A percentile compares a stretch with the other conserved stretches of the same genome.
Evolutionary conservation across 805 yeast species (phyloP).

Genomic region (Metschnikowia corniflorae): DNA sequence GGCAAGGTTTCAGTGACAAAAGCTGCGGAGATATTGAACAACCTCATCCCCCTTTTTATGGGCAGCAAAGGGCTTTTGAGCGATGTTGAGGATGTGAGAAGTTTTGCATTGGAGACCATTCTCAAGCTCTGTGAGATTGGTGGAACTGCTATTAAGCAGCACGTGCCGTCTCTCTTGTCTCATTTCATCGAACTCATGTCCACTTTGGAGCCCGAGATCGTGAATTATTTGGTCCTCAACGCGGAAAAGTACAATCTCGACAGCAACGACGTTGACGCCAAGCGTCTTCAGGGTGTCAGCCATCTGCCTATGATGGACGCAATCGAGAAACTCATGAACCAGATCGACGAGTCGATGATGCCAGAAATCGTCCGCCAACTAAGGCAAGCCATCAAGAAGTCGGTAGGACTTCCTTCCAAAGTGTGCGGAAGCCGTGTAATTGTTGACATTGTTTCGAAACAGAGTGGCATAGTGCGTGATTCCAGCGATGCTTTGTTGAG

Average conservation of each 20-base stretch:
- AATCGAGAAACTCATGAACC: slow-evolving; percentile 63
- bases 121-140: slow-evolving; percentile 64
- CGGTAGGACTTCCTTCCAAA: slow-evolving; percentile 90
- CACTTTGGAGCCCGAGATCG: slow-evolving; percentile 84
- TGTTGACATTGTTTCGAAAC: slow-evolving; percentile 59
- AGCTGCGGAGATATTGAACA: slow-evolving; percentile 47
- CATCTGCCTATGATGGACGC: slow-evolving; percentile 88
- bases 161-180: slow-evolving; percentile 63
- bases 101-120: slow-evolving; percentile 73
- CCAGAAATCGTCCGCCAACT: slow-evolving; percentile 48
- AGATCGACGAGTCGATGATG: slow-evolving; percentile 48
- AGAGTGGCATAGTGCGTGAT: slow-evolving; percentile 41
- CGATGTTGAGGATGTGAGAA: slow-evolving; percentile 80
- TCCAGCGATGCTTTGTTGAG: slow-evolving; percentile 63
- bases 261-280: slow-evolving; percentile 69
- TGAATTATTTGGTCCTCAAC: slow-evolving; percentile 80
- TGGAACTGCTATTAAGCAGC: slow-evolving; percentile 58
- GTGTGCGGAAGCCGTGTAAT: slow-evolving; percentile 77
- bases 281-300: slow-evolving; percentile 68
- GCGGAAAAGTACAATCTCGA: slow-evolving; percentile 83
- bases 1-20: slow-evolving; percentile 35
- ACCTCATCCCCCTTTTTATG: slow-evolving; percentile 71
- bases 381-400: slow-evolving; percentile 53
- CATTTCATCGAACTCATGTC: slow-evolving; percentile 74
- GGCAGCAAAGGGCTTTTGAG: slow-evolving; percentile 78